Percentiles rank a stretch among this genome's conserved stretches.
phyloP scores from a whole-genome alignment of 2,329 filamentous ascomycete genomes.

The Clonostachys sp. region DNA sequence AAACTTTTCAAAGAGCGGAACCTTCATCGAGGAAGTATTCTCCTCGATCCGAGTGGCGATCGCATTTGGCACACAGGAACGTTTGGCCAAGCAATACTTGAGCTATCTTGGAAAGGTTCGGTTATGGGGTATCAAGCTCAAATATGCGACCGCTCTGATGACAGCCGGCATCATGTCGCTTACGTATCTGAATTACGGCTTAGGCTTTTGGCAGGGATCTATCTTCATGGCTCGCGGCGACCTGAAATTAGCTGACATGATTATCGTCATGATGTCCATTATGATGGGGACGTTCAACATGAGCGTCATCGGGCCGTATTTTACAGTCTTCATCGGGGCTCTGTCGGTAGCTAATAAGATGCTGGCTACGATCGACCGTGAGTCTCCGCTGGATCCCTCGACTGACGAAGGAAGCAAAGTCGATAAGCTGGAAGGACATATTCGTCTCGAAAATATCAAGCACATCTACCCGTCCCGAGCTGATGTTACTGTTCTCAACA shows the following conservation, averaged over 20 bases:
- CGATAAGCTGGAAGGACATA: conserved; percentile 67
- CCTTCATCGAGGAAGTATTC: conserved; percentile 88
- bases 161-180: conserved; percentile 78
- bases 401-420: conserved; percentile 65
- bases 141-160: conserved; percentile 71
- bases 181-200: conserved; percentile 80
- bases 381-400: conserved; percentile 77
- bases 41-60: conserved; percentile 89
- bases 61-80: conserved; percentile 90
- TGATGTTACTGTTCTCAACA: conserved; percentile 84
- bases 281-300: conserved; percentile 93
- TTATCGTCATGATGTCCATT: conserved; percentile 85
- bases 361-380: conserved; percentile 86
- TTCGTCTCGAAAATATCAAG: conserved; percentile 78
- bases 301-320: conserved; percentile 80
- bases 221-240: conserved; percentile 65
- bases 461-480: conserved; percentile 94
- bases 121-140: conserved; percentile 70
- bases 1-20: conserved; percentile 80
- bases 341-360: conserved; percentile 87
- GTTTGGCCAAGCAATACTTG: conserved; percentile 82
- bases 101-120: conserved; percentile 68
- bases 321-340: conserved; percentile 80
- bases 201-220: conserved; percentile 86
- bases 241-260: conserved; percentile 62